These are phyloP conservation scores for Amanita brunnescens DNA, from an alignment of 768 basidiomycete species.

Conservation along the genomic window DNA sequence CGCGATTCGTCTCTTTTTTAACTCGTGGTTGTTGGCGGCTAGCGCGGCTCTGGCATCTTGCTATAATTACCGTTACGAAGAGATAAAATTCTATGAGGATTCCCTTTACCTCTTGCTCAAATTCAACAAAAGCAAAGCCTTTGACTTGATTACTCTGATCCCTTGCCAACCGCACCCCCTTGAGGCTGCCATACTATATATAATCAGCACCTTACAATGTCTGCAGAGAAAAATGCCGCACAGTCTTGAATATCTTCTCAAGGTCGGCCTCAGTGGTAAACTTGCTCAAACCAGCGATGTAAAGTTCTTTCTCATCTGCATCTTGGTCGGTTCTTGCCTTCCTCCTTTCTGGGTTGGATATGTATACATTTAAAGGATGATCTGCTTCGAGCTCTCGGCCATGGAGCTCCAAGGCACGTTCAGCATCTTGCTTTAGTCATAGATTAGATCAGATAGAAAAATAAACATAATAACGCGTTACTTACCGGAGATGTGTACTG, in stretches of 20 bases:
- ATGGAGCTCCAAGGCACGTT: constrained; percentile 73
- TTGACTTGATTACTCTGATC: constrained; percentile 64
- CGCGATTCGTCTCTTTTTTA: constrained; percentile 84
- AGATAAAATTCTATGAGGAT: neutral
- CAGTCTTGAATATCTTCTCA: constrained; percentile 67
- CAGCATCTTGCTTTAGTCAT: constrained; percentile 47
- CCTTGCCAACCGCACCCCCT: constrained; percentile 69
- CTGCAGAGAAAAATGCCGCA: constrained; percentile 24
- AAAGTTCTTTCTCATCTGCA: constrained; percentile 77
- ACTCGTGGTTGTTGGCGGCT: constrained; percentile 75
- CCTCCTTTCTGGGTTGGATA: constrained; percentile 87
- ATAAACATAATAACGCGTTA: constrained; percentile 4
- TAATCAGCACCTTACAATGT: neutral
- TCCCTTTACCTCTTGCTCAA: constrained; percentile 61
- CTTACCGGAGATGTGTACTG: constrained; percentile 82
- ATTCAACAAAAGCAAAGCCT: constrained; percentile 93
- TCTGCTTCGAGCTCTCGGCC: constrained; percentile 66
- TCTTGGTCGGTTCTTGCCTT: constrained; percentile 86
- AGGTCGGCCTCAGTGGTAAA: constrained; percentile 74
- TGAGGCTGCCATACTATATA: constrained; percentile 69
- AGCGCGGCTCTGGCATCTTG: constrained; percentile 63
- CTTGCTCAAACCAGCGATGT: constrained; percentile 79
- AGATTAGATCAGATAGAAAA: neutral
- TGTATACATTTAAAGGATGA: constrained; percentile 61
- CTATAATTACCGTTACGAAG: constrained; percentile 25